Base-by-base conservation (phyloP, 768 basidiomycete species). In the Leccinum broughii region DNA sequence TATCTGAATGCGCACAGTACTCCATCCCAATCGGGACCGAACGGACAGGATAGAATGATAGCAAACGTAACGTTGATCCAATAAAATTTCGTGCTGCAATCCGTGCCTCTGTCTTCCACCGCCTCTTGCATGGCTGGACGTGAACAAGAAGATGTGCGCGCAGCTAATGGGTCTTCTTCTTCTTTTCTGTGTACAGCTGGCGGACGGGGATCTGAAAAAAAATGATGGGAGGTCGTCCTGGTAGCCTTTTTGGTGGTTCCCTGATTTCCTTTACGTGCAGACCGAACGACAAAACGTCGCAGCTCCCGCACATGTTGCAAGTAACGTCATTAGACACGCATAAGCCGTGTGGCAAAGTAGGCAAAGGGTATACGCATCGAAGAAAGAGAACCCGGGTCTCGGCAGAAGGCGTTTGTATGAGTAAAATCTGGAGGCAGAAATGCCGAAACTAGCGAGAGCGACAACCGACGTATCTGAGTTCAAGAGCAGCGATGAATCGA, bases 301-400 rank as follows among this genome's bases (percentile, higher is more conserved):
- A 32, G 32, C 59, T 17, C 56, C 57, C 26, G 37, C 62, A 66
- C 35, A 46, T 59, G 55, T 37, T 52, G 50, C 48, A 49, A 49
- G 51, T 61, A 26, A 67, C 67, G 70, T 70, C 63, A 72, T 58
- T 15, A 17, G 44, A 54, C 69, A 72, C 51, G 69, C 68, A 44
- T 46, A 32, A 50, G 57, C 65, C 70, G 52, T 60, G 65, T 59
- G 68, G 63, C 55, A 39, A 17, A 39, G 17, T 22, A 52, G 32
- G 13, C 60, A 64, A 58, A 62, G 44, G 34, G 34, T 55, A 56
- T 56, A 30, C 60, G 15, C 54, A 50, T 46, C 22, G 20, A 57
- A 56, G 44, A 56, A 51, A 56, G 24, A 30, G 32, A 15, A 59
- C n/a, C n/a, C 3, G 53, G 26, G 32, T 51, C 35, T 57, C 46